phyloP scores from a whole-genome alignment of 352 stramenopile genomes.

The Nothophytophthora sp. region DNA sequence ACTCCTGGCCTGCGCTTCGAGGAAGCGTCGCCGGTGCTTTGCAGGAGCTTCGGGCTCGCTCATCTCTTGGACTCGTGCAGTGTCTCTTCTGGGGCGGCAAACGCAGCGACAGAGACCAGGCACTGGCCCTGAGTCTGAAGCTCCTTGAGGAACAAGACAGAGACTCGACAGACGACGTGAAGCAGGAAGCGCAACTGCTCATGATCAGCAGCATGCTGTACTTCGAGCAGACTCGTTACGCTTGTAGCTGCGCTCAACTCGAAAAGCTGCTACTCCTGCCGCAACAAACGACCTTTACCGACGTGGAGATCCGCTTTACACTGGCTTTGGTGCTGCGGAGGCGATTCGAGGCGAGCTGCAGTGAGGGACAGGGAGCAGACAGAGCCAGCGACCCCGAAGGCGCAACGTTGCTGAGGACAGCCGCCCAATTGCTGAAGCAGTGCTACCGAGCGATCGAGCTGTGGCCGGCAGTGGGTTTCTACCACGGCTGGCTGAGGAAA shows the following conservation, averaged over 20 bases:
- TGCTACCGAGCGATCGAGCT: conserved; percentile 59
- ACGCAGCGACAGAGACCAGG: conserved; percentile 18
- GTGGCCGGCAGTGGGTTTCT: conserved; percentile 54
- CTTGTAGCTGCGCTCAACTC: conserved; percentile 18
- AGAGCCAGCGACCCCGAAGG: conserved; percentile 6
- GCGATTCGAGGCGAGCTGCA: conserved; percentile 6
- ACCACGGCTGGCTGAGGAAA: conserved; percentile 37
- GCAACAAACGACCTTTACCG: conserved; percentile 12
- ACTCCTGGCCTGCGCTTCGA: conserved; percentile 16
- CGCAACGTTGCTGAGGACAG: conserved; percentile 11
- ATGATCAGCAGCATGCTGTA: conserved; percentile 49
- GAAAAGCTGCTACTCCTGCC: conserved; percentile 18
- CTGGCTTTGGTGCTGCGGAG: conserved; percentile 28
- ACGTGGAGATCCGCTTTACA: conserved; percentile 42
- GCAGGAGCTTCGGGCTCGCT: conserved; percentile 24
- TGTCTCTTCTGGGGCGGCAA: conserved; percentile 45
- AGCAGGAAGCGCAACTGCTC: conserved; percentile 27
- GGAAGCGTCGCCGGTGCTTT: conserved; percentile 3
- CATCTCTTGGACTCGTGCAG: conserved; percentile 31
- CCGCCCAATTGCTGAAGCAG: conserved; percentile 26
- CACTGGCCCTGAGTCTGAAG: conserved; percentile 15
- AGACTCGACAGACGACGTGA: not conserved
- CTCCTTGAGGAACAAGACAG: conserved; percentile 12
- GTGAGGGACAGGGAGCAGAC: not conserved
- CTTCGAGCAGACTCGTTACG: conserved; percentile 23